phyloP scores from a whole-genome alignment of 495 filamentous ascomycete genomes.

The Chlorociboria aeruginascens region DNA sequence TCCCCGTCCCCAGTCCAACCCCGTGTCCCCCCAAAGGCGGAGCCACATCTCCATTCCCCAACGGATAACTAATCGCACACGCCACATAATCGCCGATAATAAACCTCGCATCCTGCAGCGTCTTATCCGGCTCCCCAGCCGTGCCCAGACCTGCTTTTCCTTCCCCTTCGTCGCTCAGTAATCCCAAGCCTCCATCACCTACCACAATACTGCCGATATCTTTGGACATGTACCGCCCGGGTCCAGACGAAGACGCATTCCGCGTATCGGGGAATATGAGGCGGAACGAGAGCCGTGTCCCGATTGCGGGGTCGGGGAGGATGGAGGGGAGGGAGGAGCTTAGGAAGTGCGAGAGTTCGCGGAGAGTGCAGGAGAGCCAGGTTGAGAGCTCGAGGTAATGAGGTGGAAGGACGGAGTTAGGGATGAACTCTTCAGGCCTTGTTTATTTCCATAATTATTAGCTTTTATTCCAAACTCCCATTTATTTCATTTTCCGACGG shows the following conservation, averaged over 20 bases:
- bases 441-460: neutral
- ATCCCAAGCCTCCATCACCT: slow-evolving; percentile 44
- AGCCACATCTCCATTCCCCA: slow-evolving; percentile 61
- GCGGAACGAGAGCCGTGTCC: slow-evolving; percentile 75
- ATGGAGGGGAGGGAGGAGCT: slow-evolving; percentile 50
- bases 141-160: slow-evolving; percentile 12
- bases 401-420: slow-evolving; percentile 41
- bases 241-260: slow-evolving; percentile 30
- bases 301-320: slow-evolving; percentile 63
- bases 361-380: slow-evolving; percentile 72
- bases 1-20: slow-evolving; percentile 19
- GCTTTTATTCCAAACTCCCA: neutral
- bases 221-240: slow-evolving; percentile 52
- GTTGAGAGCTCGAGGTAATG: slow-evolving; percentile 72
- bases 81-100: slow-evolving; percentile 83
- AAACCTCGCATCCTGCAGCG: slow-evolving; percentile 62
- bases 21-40: slow-evolving; percentile 28
- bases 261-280: slow-evolving; percentile 77
- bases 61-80: slow-evolving; percentile 66
- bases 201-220: slow-evolving; percentile 78
- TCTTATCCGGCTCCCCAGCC: slow-evolving; percentile 44
- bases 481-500: too few species aligned
- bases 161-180: slow-evolving; percentile 18
- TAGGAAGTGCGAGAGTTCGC: slow-evolving; percentile 70
- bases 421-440: slow-evolving; percentile 57